Evolutionary conservation across 306 rosid species (phyloP), one percentile per base, ranked within the genome.

Genomic region (Cicer arietinum): DNA sequence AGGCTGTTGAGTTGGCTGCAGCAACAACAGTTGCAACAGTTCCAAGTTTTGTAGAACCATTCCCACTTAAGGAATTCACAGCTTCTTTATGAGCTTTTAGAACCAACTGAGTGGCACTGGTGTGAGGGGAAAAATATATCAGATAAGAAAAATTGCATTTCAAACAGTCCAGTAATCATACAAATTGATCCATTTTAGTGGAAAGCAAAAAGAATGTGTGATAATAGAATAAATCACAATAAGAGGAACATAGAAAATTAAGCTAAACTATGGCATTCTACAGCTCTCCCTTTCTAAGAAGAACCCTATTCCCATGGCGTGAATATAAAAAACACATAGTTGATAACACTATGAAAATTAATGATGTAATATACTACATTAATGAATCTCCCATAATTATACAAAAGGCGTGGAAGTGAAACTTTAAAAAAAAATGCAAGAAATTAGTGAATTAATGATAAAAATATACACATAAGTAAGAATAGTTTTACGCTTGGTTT

Each of bases 71-170:
- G 69, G 98, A 92, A 88, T 89, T 90, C 65, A 95, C 99, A 68
- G 99, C 99, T 83, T 95, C 99, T 79, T 88, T 92, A 74, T 95
- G 99, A 59, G 99, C 99, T 83, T 88, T 95, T n/a, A 95, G 88
- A 63, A 92, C 99, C 89, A 92, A 83, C 79, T 92, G 98, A 70
- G 98, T 89, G 46, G 99, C 98, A 18, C 98, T 95, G 85, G 73
- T 50, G 46, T 57, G 80, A 78, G 69, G 61, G 5, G 51, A 64
- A 22, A 48, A 25, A 50, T 58, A 58, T 4, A 75, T 71, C 58
- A 87, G 80, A 79, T 50, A 53, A 13, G n/a, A 42, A 82, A 41
- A 58, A 7, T 12, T 61, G 60, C n/a, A 83, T 47, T 10, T 56
- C 35, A 40, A 37, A 45, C 60, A 12, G 67, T 59, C 62, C 25